Evolutionary conservation across 305 asterid species (phyloP).

Genomic region (Euphrasia arctica): DNA sequence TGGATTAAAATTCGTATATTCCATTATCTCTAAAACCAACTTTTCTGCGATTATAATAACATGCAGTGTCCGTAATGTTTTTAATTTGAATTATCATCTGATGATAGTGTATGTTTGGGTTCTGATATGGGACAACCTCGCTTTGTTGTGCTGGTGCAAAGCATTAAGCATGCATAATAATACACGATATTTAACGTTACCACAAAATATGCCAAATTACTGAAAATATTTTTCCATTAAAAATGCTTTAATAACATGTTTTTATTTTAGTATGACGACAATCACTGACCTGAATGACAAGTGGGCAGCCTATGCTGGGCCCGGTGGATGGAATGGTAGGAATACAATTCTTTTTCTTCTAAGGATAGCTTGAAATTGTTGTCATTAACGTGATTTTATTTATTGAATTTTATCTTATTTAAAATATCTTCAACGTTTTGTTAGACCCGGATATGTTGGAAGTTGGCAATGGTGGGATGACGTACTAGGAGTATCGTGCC

Average conservation of each 20-base stretch:
- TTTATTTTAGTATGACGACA: slow-evolving; percentile 64
- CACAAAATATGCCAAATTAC: background rate
- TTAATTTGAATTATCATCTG: background rate
- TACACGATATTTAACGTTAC: background rate
- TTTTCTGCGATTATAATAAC: too few relatives aligned
- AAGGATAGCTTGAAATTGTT: background rate
- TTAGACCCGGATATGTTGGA: slow-evolving; percentile 98
- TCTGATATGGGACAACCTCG: background rate
- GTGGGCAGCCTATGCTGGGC: slow-evolving; percentile 99
- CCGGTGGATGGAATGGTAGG: slow-evolving; percentile 99
- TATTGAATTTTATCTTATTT: slow-evolving; percentile 8
- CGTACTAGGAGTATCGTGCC: slow-evolving; percentile 67
- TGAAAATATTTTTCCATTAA: background rate
- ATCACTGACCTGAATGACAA: slow-evolving; percentile 91
- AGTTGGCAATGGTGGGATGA: slow-evolving; percentile 99
- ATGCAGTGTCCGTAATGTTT: too few relatives aligned
- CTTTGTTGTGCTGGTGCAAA: slow-evolving; percentile 5
- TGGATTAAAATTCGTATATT: too few relatives aligned
- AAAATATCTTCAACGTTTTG: slow-evolving; percentile 9
- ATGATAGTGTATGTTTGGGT: background rate
- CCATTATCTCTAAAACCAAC: too few relatives aligned
- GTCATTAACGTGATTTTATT: slow-evolving; percentile 7
- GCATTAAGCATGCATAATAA: background rate
- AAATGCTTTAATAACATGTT: background rate
- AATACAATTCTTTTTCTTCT: background rate